These are phyloP conservation scores for Mucor indicus DNA, from an alignment of 371 early-diverging fungal genomes.

Conservation along the genomic window DNA sequence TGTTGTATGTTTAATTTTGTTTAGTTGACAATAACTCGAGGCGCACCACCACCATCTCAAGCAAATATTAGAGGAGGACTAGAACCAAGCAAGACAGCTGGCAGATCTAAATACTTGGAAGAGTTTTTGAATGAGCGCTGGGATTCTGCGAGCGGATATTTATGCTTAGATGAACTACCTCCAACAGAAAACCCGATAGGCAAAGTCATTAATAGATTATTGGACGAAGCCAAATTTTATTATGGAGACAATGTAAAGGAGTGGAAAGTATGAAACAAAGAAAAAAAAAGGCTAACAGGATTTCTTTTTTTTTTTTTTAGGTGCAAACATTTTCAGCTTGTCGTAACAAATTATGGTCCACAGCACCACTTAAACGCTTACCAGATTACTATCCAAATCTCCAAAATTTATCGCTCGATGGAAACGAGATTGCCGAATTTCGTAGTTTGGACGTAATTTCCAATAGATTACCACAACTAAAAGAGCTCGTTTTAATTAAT, in stretches of 20 bases:
- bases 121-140: slow-evolving; percentile 50
- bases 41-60: no score
- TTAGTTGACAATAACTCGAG: no score
- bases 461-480: slow-evolving; percentile 34
- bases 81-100: no score
- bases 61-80: no score
- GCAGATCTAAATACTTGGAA: slow-evolving; percentile 17
- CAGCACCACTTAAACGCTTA: slow-evolving; percentile 40
- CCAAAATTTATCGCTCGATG: slow-evolving; percentile 54
- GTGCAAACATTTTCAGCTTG: slow-evolving; percentile 57
- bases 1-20: no score
- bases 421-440: slow-evolving; percentile 51
- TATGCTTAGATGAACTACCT: slow-evolving; percentile 54
- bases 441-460: slow-evolving; percentile 45
- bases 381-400: slow-evolving; percentile 48
- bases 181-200: slow-evolving; percentile 27
- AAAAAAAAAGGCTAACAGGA: not conserved
- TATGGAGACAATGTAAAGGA: slow-evolving; percentile 46
- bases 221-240: slow-evolving; percentile 45
- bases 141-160: slow-evolving; percentile 37
- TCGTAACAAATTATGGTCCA: slow-evolving; percentile 43
- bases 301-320: slow-evolving; percentile 19
- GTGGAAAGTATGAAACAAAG: not conserved
- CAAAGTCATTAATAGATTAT: slow-evolving; percentile 38
- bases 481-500: slow-evolving; percentile 50